Conservation (phyloP, 2,329 filamentous ascomycete species). For the Sporothrix mexicana region DNA sequence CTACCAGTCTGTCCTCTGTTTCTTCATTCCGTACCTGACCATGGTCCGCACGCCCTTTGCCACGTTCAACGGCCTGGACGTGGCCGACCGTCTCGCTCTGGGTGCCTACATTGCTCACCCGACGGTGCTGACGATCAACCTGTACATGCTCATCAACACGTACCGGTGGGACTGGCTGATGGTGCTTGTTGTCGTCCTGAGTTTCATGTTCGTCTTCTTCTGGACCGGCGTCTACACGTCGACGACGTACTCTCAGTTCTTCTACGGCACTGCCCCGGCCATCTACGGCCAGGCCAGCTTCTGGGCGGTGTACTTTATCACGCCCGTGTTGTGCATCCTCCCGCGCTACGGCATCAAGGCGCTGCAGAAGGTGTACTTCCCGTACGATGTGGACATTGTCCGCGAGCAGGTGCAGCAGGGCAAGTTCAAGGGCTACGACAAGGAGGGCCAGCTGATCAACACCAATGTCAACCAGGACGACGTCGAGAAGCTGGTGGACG, state of each 20-base stretch:
- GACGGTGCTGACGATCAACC: constrained; percentile 85
- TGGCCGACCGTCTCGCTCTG: constrained; percentile 82
- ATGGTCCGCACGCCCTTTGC: constrained; percentile 73
- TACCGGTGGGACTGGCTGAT: constrained; percentile 99
- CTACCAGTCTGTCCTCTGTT: constrained; percentile 92
- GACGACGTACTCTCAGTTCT: constrained; percentile 55
- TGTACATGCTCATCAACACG: constrained; percentile 93
- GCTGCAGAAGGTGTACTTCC: constrained; percentile 91
- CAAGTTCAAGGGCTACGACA: constrained; percentile 73
- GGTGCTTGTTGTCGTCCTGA: constrained; percentile 78
- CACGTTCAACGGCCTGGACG: constrained; percentile 72
- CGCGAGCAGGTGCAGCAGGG: constrained; percentile 88
- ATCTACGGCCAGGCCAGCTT: constrained; percentile 83
- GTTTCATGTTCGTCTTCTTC: constrained; percentile 86
- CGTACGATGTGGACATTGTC: constrained; percentile 92
- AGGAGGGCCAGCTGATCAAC: constrained; percentile 46
- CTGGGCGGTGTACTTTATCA: constrained; percentile 83
- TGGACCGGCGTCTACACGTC: constrained; percentile 88
- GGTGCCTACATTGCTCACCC: constrained; percentile 86
- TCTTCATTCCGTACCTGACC: constrained; percentile 88
- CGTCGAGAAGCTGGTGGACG: constrained; percentile 54
- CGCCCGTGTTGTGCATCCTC: constrained; percentile 80
- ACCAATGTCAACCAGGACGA: constrained; percentile 34
- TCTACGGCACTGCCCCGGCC: constrained; percentile 79
- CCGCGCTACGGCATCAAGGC: constrained; percentile 87